A percentile compares a stretch with the other conserved stretches of the same genome.
phyloP scores from a whole-genome alignment of 192 early-diverging fungal genomes.

The Pilobolus umbonatus region DNA sequence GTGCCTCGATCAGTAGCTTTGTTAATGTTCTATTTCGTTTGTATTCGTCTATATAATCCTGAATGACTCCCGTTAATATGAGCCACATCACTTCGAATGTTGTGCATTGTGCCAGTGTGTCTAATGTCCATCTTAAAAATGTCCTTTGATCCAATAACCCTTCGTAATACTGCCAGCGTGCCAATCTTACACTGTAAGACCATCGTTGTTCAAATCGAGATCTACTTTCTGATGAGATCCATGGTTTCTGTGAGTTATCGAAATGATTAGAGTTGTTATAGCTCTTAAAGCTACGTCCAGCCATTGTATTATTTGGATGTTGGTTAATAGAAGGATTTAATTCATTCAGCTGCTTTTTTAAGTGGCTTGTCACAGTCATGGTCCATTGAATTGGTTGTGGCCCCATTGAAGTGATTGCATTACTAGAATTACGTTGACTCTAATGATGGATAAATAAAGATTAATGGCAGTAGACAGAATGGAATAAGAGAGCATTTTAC shows the following conservation, averaged over 20 bases:
- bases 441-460: background rate
- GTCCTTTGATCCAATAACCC: constrained; percentile 47
- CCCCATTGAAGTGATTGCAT: constrained; percentile 4
- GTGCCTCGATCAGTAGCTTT: constrained; percentile 46
- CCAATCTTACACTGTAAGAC: constrained; percentile 44
- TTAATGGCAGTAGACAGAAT: background rate
- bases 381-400: constrained; percentile 42
- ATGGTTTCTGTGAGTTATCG: constrained; percentile 34
- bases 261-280: constrained; percentile 5
- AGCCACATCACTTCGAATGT: constrained; percentile 37
- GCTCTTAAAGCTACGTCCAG: background rate
- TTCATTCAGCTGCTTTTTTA: constrained; percentile 43
- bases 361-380: constrained; percentile 33
- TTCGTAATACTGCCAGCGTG: constrained; percentile 55
- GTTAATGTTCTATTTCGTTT: constrained; percentile 47
- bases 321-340: constrained; percentile 15
- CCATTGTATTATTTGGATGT: background rate
- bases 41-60: constrained; percentile 50
- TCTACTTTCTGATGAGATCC: constrained; percentile 40
- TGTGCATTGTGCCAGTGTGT: constrained; percentile 31
- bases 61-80: constrained; percentile 42
- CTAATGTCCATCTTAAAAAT: constrained; percentile 45
- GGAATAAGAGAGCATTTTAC: too few species aligned
- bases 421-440: constrained; percentile 23
- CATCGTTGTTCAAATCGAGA: constrained; percentile 42